Conservation (phyloP, 305 asterid genomes). For the Solanum hybrid region DNA sequence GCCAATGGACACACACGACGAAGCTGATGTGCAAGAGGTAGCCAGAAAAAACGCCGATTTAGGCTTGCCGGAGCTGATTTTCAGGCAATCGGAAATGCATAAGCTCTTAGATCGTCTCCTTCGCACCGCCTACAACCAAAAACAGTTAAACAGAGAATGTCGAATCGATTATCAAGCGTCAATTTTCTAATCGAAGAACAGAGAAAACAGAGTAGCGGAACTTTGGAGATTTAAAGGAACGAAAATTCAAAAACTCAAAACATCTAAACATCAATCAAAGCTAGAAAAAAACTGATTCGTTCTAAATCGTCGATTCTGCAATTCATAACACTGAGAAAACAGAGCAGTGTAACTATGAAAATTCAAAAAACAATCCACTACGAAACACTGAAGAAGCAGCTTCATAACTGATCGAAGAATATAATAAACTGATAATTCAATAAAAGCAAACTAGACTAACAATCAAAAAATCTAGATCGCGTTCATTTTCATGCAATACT, state of each 20-base stretch:
- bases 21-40: slow-evolving; percentile 32
- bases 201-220: not conserved
- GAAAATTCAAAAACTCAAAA: not conserved
- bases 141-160: not conserved
- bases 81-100: slow-evolving; percentile 36
- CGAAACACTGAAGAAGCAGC: not conserved
- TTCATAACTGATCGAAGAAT: not conserved
- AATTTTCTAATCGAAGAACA: not conserved
- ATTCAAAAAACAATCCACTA: not conserved
- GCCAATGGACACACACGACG: slow-evolving; percentile 43
- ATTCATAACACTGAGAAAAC: not conserved
- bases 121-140: slow-evolving; percentile 41
- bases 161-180: not conserved
- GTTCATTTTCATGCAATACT: not conserved
- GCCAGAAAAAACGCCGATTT: slow-evolving; percentile 19
- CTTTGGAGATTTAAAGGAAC: not conserved
- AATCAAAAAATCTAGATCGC: not conserved
- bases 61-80: slow-evolving; percentile 23
- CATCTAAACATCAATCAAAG: not conserved
- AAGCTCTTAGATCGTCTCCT: slow-evolving; percentile 62
- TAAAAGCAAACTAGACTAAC: not conserved
- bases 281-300: not conserved
- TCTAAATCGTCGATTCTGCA: not conserved
- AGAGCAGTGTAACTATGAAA: not conserved
- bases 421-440: not conserved